These are phyloP conservation scores for Chlorella sorokiniana DNA, from an alignment of 139 green algal species.

Conservation along the genomic window DNA sequence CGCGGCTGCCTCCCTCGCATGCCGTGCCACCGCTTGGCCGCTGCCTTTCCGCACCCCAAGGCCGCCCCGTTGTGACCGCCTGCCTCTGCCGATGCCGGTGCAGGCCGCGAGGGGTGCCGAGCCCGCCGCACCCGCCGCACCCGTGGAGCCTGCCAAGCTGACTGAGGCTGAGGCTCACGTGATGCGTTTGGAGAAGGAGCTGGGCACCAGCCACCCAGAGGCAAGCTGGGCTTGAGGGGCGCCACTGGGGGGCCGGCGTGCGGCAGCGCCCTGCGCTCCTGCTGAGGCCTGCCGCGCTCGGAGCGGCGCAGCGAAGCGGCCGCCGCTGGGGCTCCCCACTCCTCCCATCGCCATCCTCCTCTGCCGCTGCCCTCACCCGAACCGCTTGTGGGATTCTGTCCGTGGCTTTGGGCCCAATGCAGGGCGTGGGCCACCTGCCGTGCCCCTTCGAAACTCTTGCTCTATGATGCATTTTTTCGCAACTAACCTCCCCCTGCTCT, in stretches of 20 bases:
- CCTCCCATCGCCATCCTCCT: background rate
- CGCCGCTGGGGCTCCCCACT: no score
- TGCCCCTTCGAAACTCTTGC: no score
- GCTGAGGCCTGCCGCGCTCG: no score
- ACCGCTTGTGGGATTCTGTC: background rate
- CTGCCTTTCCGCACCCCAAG: background rate
- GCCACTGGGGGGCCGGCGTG: no score
- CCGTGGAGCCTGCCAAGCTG: conserved; percentile 12
- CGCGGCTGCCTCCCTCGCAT: background rate
- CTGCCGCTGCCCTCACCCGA: background rate
- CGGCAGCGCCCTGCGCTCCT: no score
- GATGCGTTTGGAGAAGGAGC: conserved; percentile 37
- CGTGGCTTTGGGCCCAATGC: no score
- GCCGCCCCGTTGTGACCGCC: background rate
- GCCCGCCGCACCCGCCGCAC: no score
- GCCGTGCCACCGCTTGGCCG: no score
- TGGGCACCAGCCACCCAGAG: conserved; percentile 42
- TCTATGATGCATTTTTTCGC: background rate
- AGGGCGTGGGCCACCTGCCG: no score
- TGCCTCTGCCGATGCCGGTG: background rate
- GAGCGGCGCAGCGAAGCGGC: no score
- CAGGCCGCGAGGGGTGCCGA: no score
- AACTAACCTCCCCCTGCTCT: background rate
- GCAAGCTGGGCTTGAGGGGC: background rate
- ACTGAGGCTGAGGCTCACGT: conserved; percentile 36